These are phyloP conservation scores for Erodium texanum DNA, from an alignment of 441 rosid genomes.

Conservation along the genomic window DNA sequence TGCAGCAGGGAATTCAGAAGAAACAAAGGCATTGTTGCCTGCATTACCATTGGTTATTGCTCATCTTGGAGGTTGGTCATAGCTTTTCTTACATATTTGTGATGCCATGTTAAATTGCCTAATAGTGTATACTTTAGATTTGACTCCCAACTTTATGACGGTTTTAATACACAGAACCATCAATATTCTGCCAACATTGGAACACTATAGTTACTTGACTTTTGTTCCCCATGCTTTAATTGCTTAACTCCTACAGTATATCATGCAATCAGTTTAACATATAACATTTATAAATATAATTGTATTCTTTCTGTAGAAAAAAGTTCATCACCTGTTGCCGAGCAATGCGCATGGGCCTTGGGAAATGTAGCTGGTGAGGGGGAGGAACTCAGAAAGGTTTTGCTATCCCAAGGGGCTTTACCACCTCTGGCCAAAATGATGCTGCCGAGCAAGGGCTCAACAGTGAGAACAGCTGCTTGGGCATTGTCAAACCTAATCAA, in stretches of 20 bases:
- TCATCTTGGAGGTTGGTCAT: conserved; percentile 74
- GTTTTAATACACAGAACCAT: not conserved
- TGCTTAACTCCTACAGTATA: not conserved
- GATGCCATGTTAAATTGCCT: not conserved
- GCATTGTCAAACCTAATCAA: conserved; percentile 89
- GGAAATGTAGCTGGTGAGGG: conserved; percentile 99
- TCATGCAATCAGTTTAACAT: not conserved
- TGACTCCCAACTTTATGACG: not conserved
- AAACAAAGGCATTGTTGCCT: conserved; percentile 76
- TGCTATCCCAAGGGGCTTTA: conserved; percentile 86
- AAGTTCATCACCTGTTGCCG: conserved; percentile 78
- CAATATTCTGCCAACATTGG: not conserved
- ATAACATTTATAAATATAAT: not conserved
- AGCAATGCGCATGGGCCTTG: conserved; percentile 96
- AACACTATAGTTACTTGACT: not conserved
- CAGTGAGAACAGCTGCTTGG: conserved; percentile 94
- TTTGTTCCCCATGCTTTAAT: not conserved
- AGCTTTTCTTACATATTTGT: conserved; percentile 11
- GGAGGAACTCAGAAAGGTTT: conserved; percentile 73
- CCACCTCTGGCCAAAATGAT: conserved; percentile 90
- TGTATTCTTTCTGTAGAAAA: conserved; percentile 47
- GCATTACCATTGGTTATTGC: conserved; percentile 88
- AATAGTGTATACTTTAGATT: not conserved
- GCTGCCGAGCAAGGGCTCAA: conserved; percentile 82
- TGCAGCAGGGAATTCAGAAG: conserved; percentile 89